Evolutionary conservation across 805 yeast species (phyloP).

Genomic region (Alloascoidea africana): DNA sequence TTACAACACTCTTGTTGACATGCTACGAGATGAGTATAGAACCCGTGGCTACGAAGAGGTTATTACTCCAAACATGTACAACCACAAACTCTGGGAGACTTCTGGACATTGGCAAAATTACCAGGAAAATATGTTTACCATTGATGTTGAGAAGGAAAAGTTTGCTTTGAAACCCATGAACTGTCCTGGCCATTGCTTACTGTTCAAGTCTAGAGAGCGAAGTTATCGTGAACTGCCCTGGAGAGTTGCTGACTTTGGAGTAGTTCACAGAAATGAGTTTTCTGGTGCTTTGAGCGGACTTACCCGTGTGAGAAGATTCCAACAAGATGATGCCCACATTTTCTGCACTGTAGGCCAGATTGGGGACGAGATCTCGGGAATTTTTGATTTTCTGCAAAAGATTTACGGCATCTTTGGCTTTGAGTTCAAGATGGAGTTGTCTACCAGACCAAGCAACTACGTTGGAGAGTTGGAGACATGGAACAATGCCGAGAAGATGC

Average conservation of each 20-base stretch:
- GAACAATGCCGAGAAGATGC: slow-evolving; percentile 79
- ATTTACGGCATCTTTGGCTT: slow-evolving; percentile 89
- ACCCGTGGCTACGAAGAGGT: slow-evolving; percentile 96
- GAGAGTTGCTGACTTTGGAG: slow-evolving; percentile 98
- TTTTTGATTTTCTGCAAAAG: slow-evolving; percentile 73
- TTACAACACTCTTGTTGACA: slow-evolving; percentile 71
- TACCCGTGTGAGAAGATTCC: slow-evolving; percentile 97
- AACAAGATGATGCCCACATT: slow-evolving; percentile 97
- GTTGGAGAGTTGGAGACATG: slow-evolving; percentile 92
- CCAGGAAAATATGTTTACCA: slow-evolving; percentile 93
- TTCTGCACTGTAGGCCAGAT: slow-evolving; percentile 92
- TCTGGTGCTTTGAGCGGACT: slow-evolving; percentile 90
- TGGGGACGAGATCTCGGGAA: slow-evolving; percentile 66
- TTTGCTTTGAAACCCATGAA: slow-evolving; percentile 95
- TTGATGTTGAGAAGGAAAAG: slow-evolving; percentile 92
- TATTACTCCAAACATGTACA: slow-evolving; percentile 97
- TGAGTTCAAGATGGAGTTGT: slow-evolving; percentile 90
- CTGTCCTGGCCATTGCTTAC: slow-evolving; percentile 91
- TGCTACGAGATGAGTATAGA: slow-evolving; percentile 73
- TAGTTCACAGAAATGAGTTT: slow-evolving; percentile 90
- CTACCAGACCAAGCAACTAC: slow-evolving; percentile 93
- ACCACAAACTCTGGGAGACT: slow-evolving; percentile 93
- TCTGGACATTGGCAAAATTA: slow-evolving; percentile 99
- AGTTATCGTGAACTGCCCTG: slow-evolving; percentile 95
- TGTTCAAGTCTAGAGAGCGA: slow-evolving; percentile 85